Conservation (phyloP, 495 filamentous ascomycete species). For the Penicillium verhagenii region DNA sequence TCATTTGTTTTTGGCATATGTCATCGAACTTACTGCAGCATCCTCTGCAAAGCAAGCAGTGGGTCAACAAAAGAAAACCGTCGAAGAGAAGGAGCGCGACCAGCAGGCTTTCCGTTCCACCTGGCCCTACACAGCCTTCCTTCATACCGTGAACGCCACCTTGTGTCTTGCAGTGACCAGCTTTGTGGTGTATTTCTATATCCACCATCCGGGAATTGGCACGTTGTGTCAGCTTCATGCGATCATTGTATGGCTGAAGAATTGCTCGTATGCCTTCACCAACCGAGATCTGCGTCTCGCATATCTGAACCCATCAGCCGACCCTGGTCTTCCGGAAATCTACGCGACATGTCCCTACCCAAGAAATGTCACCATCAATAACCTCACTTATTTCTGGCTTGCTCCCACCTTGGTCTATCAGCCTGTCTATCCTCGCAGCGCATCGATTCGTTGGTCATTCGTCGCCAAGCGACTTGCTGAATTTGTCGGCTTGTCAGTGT, state of each 20-base stretch:
- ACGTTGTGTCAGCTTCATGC: constrained; percentile 88
- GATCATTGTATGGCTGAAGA: constrained; percentile 94
- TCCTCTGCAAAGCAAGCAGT: constrained; percentile 67
- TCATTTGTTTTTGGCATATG: constrained; percentile 83
- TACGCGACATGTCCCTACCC: constrained; percentile 88
- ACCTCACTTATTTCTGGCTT: constrained; percentile 94
- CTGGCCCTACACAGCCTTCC: constrained; percentile 74
- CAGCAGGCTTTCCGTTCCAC: constrained; percentile 59
- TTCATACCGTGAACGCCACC: constrained; percentile 80
- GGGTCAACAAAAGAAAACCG: constrained; percentile 59
- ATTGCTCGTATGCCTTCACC: constrained; percentile 91
- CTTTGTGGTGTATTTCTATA: constrained; percentile 79
- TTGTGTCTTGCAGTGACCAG: constrained; percentile 79
- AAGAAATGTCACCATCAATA: constrained; percentile 78
- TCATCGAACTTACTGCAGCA: constrained; percentile 81
- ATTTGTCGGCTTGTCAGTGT: constrained; percentile 67
- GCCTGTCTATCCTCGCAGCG: constrained; percentile 85
- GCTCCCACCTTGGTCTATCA: constrained; percentile 96
- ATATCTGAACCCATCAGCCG: constrained; percentile 62
- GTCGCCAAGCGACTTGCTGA: constrained; percentile 80
- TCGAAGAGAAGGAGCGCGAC: constrained; percentile 51
- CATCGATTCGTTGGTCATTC: constrained; percentile 78
- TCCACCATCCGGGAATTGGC: constrained; percentile 91
- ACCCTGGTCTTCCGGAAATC: constrained; percentile 67
- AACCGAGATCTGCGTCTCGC: constrained; percentile 94